Evolutionary conservation across 352 stramenopile genomes (phyloP).

Genomic region (Pythium folliculosum): DNA sequence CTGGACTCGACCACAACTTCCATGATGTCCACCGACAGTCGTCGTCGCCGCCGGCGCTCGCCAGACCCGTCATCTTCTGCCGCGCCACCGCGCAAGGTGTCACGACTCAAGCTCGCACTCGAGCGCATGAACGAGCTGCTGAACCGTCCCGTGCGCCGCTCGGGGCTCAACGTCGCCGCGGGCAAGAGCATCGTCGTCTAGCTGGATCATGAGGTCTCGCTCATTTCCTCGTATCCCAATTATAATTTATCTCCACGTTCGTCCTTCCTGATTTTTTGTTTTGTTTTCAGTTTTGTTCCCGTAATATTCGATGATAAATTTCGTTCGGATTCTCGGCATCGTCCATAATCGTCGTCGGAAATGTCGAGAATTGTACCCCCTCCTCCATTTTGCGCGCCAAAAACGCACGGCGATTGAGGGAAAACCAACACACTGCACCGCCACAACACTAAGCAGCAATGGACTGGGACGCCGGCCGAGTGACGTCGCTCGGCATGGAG

Average conservation of each 20-base stretch:
- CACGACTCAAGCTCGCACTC: slow-evolving; percentile 61
- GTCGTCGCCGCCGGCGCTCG: slow-evolving; percentile 20
- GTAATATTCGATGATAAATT: background rate
- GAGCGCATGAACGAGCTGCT: slow-evolving; percentile 74
- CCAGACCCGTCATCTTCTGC: slow-evolving; percentile 17
- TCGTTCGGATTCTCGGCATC: background rate
- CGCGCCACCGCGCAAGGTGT: slow-evolving; percentile 63
- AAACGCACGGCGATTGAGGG: slow-evolving; percentile 1
- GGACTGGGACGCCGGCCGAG: slow-evolving; percentile 82
- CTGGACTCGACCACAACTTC: slow-evolving; percentile 8
- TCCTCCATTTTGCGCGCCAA: slow-evolving; percentile 18
- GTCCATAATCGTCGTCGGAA: background rate
- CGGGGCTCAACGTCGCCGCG: slow-evolving; percentile 56
- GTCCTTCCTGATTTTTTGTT: no score
- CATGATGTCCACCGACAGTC: background rate
- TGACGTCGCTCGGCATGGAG: slow-evolving; percentile 84
- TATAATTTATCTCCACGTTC: slow-evolving; percentile 8
- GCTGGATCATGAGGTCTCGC: background rate
- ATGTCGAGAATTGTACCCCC: slow-evolving; percentile 8
- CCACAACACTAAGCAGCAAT: slow-evolving; percentile 32
- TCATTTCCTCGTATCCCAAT: background rate
- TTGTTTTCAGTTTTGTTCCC: no score
- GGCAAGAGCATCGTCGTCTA: slow-evolving; percentile 77
- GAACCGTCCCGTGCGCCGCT: slow-evolving; percentile 73
- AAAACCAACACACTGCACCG: background rate